Percentiles rank a stretch among this genome's conserved stretches.
phyloP scores from a whole-genome alignment of 2,329 filamentous ascomycete species.

The Cladosporium sp. region DNA sequence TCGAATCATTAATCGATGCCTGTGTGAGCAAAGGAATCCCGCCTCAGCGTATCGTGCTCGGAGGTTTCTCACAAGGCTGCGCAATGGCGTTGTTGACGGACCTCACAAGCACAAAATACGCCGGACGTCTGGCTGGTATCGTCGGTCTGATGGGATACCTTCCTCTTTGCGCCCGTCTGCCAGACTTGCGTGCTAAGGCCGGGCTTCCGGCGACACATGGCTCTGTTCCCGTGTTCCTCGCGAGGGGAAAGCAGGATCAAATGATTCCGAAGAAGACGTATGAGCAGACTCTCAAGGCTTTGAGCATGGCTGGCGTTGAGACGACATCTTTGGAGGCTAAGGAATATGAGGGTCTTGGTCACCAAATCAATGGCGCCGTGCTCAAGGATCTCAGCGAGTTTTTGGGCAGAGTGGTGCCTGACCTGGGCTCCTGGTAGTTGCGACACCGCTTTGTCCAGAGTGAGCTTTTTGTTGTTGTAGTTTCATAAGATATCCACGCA shows the following conservation, averaged over 20 bases:
- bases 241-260: constrained; percentile 44
- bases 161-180: constrained; percentile 39
- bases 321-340: constrained; percentile 37
- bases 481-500: neutral
- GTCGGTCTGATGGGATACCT: constrained; percentile 47
- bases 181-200: constrained; percentile 35
- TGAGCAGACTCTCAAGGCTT: constrained; percentile 39
- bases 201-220: constrained; percentile 33
- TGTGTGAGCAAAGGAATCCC: constrained; percentile 39
- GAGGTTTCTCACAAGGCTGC: constrained; percentile 48
- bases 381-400: constrained; percentile 45
- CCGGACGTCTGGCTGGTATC: constrained; percentile 39
- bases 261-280: constrained; percentile 44
- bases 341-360: constrained; percentile 48
- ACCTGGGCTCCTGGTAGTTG: constrained; percentile 18
- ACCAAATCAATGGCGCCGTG: constrained; percentile 40
- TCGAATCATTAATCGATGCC: constrained; percentile 41
- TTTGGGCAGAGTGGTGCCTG: constrained; percentile 38
- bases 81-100: constrained; percentile 43
- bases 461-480: neutral
- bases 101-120: constrained; percentile 36
- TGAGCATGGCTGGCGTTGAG: constrained; percentile 37
- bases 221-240: constrained; percentile 43
- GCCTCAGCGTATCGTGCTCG: constrained; percentile 41
- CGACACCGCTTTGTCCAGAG: neutral